Conservation (phyloP, 768 basidiomycete genomes). For the Boletus huronensis region DNA sequence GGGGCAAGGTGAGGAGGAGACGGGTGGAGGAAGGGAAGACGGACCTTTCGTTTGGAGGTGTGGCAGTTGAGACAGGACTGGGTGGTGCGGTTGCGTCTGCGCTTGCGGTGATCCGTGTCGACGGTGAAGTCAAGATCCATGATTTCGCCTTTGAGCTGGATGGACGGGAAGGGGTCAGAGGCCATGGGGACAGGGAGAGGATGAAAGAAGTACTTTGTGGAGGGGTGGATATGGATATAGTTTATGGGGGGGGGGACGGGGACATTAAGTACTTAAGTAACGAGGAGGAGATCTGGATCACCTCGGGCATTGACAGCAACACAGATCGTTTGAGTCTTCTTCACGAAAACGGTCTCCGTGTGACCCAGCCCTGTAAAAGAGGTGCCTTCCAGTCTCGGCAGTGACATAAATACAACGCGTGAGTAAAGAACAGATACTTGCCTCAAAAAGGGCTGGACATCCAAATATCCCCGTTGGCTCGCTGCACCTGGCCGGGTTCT, state of each 20-base stretch:
- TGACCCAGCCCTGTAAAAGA: constrained; percentile 31
- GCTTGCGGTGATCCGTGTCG: constrained; percentile 74
- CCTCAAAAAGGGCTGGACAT: constrained; percentile 24
- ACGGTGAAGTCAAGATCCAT: constrained; percentile 75
- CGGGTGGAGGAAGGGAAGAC: constrained; percentile 14
- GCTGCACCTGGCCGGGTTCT: constrained; percentile 18
- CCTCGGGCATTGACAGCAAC: constrained; percentile 33
- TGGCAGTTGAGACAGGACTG: constrained; percentile 88
- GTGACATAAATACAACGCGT: constrained; percentile 36
- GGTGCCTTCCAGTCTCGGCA: constrained; percentile 34
- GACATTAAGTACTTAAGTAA: constrained; percentile 55
- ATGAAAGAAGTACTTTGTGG: constrained; percentile 41
- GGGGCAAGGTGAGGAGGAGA: constrained; percentile 8
- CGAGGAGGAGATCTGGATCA: constrained; percentile 44
- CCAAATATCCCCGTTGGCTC: constrained; percentile 21
- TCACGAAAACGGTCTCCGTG: constrained; percentile 34
- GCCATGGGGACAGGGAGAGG: constrained; percentile 41
- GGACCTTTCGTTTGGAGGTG: constrained; percentile 89
- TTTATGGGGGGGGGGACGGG: constrained; percentile 37
- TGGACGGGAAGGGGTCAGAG: constrained; percentile 48
- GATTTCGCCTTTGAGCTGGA: constrained; percentile 71
- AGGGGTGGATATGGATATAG: constrained; percentile 51
- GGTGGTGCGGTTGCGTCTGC: constrained; percentile 88
- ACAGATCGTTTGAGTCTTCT: constrained; percentile 32
- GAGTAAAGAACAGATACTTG: constrained; percentile 28